Evolutionary conservation across 495 filamentous ascomycete genomes (phyloP), one percentile per base, ranked within the genome.

Genomic region (Hypoxylon lenormandii): DNA sequence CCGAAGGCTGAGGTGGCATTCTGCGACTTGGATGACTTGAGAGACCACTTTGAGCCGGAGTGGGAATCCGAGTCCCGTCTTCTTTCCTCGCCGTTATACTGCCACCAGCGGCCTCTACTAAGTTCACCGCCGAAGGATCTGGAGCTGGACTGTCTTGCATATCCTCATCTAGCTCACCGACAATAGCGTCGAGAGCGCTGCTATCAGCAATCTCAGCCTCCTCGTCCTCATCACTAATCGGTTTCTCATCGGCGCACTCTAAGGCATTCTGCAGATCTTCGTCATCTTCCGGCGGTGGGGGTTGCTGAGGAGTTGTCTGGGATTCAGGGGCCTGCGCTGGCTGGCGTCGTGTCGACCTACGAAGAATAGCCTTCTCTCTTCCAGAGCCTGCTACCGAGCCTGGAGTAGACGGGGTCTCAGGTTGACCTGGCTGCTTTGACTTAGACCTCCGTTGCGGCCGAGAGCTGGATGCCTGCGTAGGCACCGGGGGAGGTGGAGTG

Each of bases 11-110:
- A 13, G 85, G 80, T 55, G 86, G 73, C 36, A 82, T 83, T 52
- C 82, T 84, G 5, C 81, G 79, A 66, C 59, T 80, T 11, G 77
- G 73, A 5, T 77, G 65, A 43, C 60, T 74, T 16, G 69, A 22
- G 5, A 69, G 65, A 5, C 67, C 60, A 45, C 87, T 84, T 65
- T 92, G 89, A 12, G 89, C 90, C 11, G 96, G 96, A 0, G 96
- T 98, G 3, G 92, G 88, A 33, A 98, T 90, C 53, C 91, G 80
- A 12, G 92, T 97, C 1, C 95, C 96, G 75, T 98, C 95, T 74
- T 98, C 95, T 75, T 96, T 97, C 26, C 92, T 90, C n/a, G 95
- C 95, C 1, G 93, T 97, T 11, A 98, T 91, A 75, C 93, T 97
- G 26, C 94, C 95, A 1, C 89, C 92, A 19, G 92, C 89, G 26